A percentile compares a stretch with the other conserved stretches of the same genome.
Conservation (phyloP, 192 early-diverging fungal genomes). For the Rhizophagus sp. region DNA sequence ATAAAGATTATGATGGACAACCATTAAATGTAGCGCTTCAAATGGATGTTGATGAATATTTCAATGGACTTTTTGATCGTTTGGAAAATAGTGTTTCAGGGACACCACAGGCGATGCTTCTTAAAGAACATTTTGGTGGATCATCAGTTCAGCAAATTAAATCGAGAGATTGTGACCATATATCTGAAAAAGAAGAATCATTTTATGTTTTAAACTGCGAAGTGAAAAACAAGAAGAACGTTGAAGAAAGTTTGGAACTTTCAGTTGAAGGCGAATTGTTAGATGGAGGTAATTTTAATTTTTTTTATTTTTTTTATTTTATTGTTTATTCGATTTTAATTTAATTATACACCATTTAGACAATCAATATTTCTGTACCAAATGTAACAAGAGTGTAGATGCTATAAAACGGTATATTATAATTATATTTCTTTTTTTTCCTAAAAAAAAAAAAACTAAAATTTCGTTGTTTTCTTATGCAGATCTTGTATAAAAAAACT, state of each 20-base stretch:
- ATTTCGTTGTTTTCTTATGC: neutral
- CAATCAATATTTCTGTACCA: slow-evolving; percentile 54
- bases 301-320: neutral
- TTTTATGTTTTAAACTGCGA: slow-evolving; percentile 58
- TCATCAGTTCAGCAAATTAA: slow-evolving; percentile 60
- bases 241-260: slow-evolving; percentile 58
- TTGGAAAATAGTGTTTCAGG: slow-evolving; percentile 50
- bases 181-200: slow-evolving; percentile 53
- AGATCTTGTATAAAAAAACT: slow-evolving; percentile 55
- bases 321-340: neutral
- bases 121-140: slow-evolving; percentile 58
- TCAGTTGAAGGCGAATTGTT: slow-evolving; percentile 58
- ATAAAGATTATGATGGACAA: slow-evolving; percentile 55
- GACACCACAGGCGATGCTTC: slow-evolving; percentile 46
- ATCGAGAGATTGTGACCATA: slow-evolving; percentile 55
- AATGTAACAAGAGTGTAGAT: slow-evolving; percentile 56
- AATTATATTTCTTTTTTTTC: neutral
- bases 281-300: slow-evolving; percentile 47
- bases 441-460: neutral
- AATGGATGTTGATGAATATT: slow-evolving; percentile 65
- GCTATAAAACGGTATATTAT: slow-evolving; percentile 51
- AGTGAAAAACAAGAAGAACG: slow-evolving; percentile 55
- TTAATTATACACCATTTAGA: slow-evolving; percentile 31
- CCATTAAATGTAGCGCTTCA: slow-evolving; percentile 56
- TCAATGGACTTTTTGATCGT: slow-evolving; percentile 59